Base-by-base conservation (phyloP, 2,329 filamentous ascomycete species). In the Fusarium sp. region DNA sequence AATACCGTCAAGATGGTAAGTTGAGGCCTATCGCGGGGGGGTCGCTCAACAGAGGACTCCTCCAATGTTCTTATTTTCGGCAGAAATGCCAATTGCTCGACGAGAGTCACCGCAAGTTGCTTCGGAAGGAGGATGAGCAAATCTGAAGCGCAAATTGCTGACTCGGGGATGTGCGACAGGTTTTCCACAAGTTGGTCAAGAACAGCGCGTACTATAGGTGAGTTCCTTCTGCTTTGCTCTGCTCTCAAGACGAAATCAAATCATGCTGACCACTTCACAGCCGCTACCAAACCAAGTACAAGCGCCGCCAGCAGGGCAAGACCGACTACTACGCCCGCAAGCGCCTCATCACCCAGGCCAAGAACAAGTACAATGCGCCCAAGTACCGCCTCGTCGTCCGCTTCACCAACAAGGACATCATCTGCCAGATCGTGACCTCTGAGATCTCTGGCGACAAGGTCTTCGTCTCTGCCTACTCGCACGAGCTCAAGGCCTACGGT, bases 291-390 rank as follows among this genome's bases (percentile, higher is more conserved):
- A 98, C 96, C 85, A 99, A 99, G 93, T 99, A 98, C 94, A 96
- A 95, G 91, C 95, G 96, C 86, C 93, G 96, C 87, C 92, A 94
- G 80, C 84, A 93, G 83, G 96, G 96, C 85, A 99, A 99, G 94
- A 99, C 96, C 89, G 96, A 99, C 87, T 99, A 99, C 94, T 98
- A 98, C 87, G 96, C 96, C 85, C 96, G 96, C 87, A 98, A 98
- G 94, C 93, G 96, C 84, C 91, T 99, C 87, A 96, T 98, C 91
- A 95, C 94, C 90, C 96, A 99, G 92, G 96, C 96, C 89, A 99
- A 98, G 94, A 99, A 99, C 94, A 99, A 99, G 93, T 99, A 98
- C 93, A 97, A 97, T 89, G 93, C 96, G 76, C 96, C 96, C 88
- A 99, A 99, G 92, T 98, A 99, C 93, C 94, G 96, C 84, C 93